These are phyloP conservation scores for Cryptosporidium xiaoi DNA, from an alignment of 169 alveolate species.

Conservation along the genomic window DNA sequence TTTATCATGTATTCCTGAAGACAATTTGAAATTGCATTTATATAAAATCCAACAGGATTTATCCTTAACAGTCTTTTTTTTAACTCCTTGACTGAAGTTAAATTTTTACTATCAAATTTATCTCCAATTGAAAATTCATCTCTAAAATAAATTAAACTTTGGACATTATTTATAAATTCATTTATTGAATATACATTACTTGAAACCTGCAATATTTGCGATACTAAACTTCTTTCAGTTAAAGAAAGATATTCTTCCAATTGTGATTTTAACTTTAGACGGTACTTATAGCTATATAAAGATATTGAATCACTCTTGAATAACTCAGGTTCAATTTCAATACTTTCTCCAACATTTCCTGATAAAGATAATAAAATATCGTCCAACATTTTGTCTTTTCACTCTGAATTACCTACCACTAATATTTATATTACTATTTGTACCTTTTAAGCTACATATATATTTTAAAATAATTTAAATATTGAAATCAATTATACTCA, in stretches of 20 bases:
- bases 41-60: conserved; percentile 56
- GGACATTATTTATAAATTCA: conserved; percentile 26
- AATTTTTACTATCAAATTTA: background rate
- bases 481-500: background rate
- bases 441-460: background rate
- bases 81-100: background rate
- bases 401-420: background rate
- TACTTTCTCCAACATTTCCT: conserved; percentile 34
- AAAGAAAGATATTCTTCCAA: conserved; percentile 15
- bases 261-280: conserved; percentile 8
- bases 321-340: conserved; percentile 33
- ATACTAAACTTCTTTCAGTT: conserved; percentile 24
- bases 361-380: conserved; percentile 50
- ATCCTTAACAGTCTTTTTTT: conserved; percentile 37
- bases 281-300: conserved; percentile 27
- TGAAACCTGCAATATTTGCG: conserved; percentile 20
- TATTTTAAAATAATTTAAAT: background rate
- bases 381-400: conserved; percentile 15
- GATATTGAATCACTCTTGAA: conserved; percentile 24
- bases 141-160: conserved; percentile 6
- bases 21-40: conserved; percentile 40
- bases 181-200: conserved; percentile 55
- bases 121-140: background rate
- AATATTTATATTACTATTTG: background rate
- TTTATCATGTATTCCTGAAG: conserved; percentile 35